Evolutionary conservation across 2,329 filamentous ascomycete genomes (phyloP), one percentile per base, ranked within the genome.

Genomic region (Podosphaera fusca): DNA sequence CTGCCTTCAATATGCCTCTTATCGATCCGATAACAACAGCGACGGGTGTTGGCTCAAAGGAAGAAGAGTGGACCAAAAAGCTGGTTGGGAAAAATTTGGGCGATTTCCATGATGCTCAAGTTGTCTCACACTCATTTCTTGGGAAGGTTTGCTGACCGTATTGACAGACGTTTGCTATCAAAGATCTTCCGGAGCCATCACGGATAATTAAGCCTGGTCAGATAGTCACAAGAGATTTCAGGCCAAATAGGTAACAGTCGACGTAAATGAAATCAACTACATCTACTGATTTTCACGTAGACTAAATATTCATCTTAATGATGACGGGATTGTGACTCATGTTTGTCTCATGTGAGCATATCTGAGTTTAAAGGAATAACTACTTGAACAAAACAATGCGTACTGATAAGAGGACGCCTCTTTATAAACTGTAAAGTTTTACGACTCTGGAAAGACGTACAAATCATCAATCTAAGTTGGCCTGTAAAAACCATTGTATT

Each of bases 1-100:
- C 5, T 38, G 5, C 35, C 5, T 6, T 6, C 35, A 38, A 5
- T 4, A 77, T 83, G 80, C 80, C 80, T 76, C 79, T 82, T 69
- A 73, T 82, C 63, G 74, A 80, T 21, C 78, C 79, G 57, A 77
- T 75, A 65, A 69, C 81, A 63, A 79, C 72, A 60, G 71, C 63
- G 55, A 63, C 69, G 36, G 61, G 60, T 40, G 58, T 59, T 36
- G 53, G 33, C 31, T 59, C 58, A 66, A 72, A 73, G 68, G 77
- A 73, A 40, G 71, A 78, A 59, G 72, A 79, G 63, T 83, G 80
- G 80, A 70, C 70, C 61, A 75, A 74, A 68, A 80, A 81, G 72
- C 71, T 83, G 3, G 74, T 79, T 51, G 80, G 80, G 65, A 83
- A 82, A 76, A 81, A 73, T 53, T 68, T 82, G 10, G 73, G 73